Evolutionary conservation across 495 filamentous ascomycete species (phyloP), one percentile per base, ranked within the genome.

Genomic region (Penicillium taxi): DNA sequence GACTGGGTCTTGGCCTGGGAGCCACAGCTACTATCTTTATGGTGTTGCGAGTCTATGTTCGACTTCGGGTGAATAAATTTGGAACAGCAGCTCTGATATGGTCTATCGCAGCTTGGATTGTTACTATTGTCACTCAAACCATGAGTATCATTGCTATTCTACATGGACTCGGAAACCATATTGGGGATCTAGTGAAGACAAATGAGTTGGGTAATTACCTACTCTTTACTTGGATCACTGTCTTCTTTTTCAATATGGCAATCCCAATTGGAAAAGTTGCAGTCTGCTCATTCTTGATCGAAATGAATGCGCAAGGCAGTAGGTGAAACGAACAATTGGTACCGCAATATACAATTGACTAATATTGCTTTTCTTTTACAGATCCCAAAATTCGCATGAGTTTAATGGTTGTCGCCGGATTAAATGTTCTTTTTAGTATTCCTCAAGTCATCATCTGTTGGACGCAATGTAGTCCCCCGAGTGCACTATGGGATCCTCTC

Each of bases 251-350:
- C 38, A 54, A 54, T 34, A 17, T 54, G 7, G 50, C 47, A 0
- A 54, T 54, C 37, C 50, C 50, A 1, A 50, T 44, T 16, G 50
- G 50, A 12, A 54, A 54, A 26, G 50, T 54, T 2, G 50, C 50
- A 1, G 50, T 54, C 7, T 36, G 47, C 2, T 47, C 50, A 6
- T 54, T 54, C 19, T 24, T 54, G 29, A 43, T 54, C 25, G 50
- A 54, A 15, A 54, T 54, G 50, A 54, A 54, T 32, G 37, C 33
- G 13, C 50, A 50, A 30, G 39, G 47, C 41, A 54, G 50, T 54
- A 29, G 12, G 47, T 39, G 15, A 13, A 0, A 2, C n/a, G n/a
- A n/a, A n/a, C n/a, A n/a, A n/a, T n/a, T n/a, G n/a, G n/a, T n/a
- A n/a, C n/a, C n/a, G n/a, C n/a, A n/a, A n/a, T n/a, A n/a, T n/a